Percentiles rank a stretch among this genome's conserved stretches.
phyloP scores from a whole-genome alignment of 208 protist genomes.

The Crithidia fasciculata region DNA sequence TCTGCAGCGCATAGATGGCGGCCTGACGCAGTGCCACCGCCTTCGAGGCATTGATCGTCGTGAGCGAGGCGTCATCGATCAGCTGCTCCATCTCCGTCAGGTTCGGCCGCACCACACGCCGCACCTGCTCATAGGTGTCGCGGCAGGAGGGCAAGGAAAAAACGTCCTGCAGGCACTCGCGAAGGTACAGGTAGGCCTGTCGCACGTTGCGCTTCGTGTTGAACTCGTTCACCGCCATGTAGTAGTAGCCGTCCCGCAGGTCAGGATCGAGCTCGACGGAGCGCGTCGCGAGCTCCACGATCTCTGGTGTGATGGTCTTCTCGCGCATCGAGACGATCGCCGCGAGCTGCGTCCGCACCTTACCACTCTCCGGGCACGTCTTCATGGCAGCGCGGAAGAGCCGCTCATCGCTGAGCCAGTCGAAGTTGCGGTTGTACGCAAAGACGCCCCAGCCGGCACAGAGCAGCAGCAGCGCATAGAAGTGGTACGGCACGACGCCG shows the following conservation, averaged over 20 bases:
- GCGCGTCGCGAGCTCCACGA: conserved; percentile 30
- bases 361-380: conserved; percentile 65
- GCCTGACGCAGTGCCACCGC: conserved; percentile 42
- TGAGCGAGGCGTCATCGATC: conserved; percentile 40
- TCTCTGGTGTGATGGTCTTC: conserved; percentile 26
- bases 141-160: conserved; percentile 39
- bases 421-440: conserved; percentile 44
- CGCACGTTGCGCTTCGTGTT: conserved; percentile 27
- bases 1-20: conserved; percentile 15
- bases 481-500: conserved; percentile 13
- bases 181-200: conserved; percentile 38
- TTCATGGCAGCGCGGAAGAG: conserved; percentile 50
- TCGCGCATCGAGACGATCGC: conserved; percentile 23
- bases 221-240: conserved; percentile 42
- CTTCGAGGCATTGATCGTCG: conserved; percentile 23
- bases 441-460: conserved; percentile 41
- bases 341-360: conserved; percentile 40
- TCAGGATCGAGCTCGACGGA: conserved; percentile 42
- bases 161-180: conserved; percentile 40
- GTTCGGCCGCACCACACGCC: conserved; percentile 32
- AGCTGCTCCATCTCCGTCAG: conserved; percentile 46
- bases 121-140: conserved; percentile 28
- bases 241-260: conserved; percentile 49
- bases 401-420: conserved; percentile 49
- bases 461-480: conserved; percentile 35